Evolutionary conservation across 2,329 filamentous ascomycete species (phyloP).

Genomic region (Epichloe typhina): DNA sequence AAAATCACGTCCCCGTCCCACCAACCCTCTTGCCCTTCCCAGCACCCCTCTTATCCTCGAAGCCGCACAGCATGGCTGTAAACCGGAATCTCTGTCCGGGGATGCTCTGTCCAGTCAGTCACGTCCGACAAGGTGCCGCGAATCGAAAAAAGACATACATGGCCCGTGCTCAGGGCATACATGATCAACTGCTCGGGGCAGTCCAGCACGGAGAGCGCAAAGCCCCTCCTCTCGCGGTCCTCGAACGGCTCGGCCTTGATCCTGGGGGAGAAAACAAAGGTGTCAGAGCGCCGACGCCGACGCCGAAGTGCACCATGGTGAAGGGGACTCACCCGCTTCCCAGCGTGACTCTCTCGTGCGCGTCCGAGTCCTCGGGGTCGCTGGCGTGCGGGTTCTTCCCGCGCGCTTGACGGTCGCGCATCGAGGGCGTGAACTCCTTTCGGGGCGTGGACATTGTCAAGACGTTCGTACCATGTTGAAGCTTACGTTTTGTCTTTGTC

Average conservation of each 20-base stretch:
- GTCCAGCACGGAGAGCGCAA: slow-evolving; percentile 41
- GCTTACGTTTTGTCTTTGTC: too few relatives aligned
- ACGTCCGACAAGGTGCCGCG: accelerated
- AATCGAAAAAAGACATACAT: slow-evolving; percentile 28
- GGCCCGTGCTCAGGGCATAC: slow-evolving; percentile 38
- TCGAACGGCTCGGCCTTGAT: slow-evolving; percentile 25
- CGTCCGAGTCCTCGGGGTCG: slow-evolving; percentile 6
- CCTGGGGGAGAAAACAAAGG: background rate
- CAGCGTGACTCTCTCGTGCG: background rate
- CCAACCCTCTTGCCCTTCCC: background rate
- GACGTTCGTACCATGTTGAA: too few relatives aligned
- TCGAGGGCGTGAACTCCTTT: slow-evolving; percentile 23
- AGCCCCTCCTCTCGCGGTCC: slow-evolving; percentile 29
- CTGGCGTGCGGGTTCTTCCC: slow-evolving; percentile 38
- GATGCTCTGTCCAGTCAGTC: slow-evolving; percentile 30
- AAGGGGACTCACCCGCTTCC: background rate
- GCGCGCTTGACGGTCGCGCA: slow-evolving; percentile 46
- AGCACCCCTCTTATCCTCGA: slow-evolving; percentile 15
- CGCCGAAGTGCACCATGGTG: too few relatives aligned
- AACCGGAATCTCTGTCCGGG: slow-evolving; percentile 43
- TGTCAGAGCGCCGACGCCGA: too few relatives aligned
- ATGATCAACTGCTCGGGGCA: slow-evolving; percentile 46
- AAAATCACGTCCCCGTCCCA: background rate
- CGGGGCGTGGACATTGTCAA: too few relatives aligned
- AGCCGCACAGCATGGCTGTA: slow-evolving; percentile 41